These are phyloP conservation scores for Schizosaccharomyces cryophilus DNA, from an alignment of 805 yeast species.

Conservation along the genomic window DNA sequence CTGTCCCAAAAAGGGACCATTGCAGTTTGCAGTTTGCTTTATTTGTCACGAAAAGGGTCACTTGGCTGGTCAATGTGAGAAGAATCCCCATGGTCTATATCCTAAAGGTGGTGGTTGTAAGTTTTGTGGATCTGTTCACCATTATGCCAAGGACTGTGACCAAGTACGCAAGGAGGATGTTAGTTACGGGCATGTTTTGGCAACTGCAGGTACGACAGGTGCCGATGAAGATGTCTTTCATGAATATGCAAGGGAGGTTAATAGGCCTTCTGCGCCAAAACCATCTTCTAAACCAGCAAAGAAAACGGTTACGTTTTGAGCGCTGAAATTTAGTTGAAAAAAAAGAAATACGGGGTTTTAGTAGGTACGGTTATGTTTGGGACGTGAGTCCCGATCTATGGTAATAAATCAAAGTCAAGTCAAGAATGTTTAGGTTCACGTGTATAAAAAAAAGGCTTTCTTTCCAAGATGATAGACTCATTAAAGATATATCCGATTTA, in stretches of 20 bases:
- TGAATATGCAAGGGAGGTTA: neutral
- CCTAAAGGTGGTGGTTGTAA: slow-evolving; percentile 3
- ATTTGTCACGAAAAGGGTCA: slow-evolving; percentile 1
- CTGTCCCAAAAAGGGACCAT: neutral
- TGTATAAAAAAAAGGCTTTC: too few species aligned
- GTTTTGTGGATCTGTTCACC: neutral
- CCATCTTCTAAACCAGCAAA: neutral
- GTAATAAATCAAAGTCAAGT: too few species aligned
- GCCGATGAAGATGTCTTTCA: slow-evolving; percentile 2
- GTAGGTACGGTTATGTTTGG: too few species aligned
- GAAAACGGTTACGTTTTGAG: neutral
- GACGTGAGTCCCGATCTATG: too few species aligned
- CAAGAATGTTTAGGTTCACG: too few species aligned
- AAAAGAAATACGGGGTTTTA: too few species aligned
- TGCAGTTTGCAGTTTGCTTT: slow-evolving; percentile 2
- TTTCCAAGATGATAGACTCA: too few species aligned
- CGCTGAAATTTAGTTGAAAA: neutral
- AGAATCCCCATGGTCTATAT: slow-evolving; percentile 1
- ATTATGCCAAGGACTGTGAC: neutral
- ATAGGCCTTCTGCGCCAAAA: neutral
- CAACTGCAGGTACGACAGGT: neutral
- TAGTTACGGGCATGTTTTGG: neutral
- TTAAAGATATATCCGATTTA: too few species aligned
- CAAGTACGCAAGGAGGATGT: neutral
- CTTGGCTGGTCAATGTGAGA: neutral